Percentiles rank a stretch among this genome's conserved stretches.
Conservation (phyloP, 768 basidiomycete species). For the Ramaria sp. region DNA sequence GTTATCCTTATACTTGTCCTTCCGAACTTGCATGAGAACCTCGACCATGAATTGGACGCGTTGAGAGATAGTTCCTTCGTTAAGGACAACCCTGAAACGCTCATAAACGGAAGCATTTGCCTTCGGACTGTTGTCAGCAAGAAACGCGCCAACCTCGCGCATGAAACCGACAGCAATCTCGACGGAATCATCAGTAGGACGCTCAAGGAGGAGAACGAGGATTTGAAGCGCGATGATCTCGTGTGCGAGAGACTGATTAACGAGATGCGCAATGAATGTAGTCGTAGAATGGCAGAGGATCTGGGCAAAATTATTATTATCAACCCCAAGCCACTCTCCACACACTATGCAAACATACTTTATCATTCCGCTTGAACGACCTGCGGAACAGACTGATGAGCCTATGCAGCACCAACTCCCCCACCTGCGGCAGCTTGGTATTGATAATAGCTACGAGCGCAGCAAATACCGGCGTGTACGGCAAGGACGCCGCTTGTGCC, state of each 20-base stretch:
- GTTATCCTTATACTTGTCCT: constrained; percentile 99
- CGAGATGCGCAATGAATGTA: constrained; percentile 81
- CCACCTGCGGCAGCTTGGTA: constrained; percentile 93
- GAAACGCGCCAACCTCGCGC: constrained; percentile 93
- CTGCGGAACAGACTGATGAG: constrained; percentile 92
- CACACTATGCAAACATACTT: constrained; percentile 38
- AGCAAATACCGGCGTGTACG: constrained; percentile 96
- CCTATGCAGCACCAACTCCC: constrained; percentile 80
- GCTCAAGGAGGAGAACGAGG: constrained; percentile 88
- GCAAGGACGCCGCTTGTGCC: constrained; percentile 92
- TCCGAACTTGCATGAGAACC: constrained; percentile 96
- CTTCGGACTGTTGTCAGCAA: constrained; percentile 87
- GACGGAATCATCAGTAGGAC: constrained; percentile 94
- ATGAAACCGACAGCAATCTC: constrained; percentile 98
- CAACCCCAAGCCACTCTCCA: background rate
- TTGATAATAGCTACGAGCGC: constrained; percentile 92
- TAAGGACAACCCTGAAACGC: constrained; percentile 91
- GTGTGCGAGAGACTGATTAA: constrained; percentile 88
- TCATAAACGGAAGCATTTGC: constrained; percentile 93
- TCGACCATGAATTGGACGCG: constrained; percentile 99
- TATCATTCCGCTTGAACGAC: constrained; percentile 95
- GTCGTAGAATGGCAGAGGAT: constrained; percentile 89
- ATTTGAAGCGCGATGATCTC: constrained; percentile 94
- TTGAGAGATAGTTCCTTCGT: constrained; percentile 91
- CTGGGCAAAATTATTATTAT: constrained; percentile 26